phyloP scores from a whole-genome alignment of 176 grass and related monocot genomes.

The Ensete glaucum region DNA sequence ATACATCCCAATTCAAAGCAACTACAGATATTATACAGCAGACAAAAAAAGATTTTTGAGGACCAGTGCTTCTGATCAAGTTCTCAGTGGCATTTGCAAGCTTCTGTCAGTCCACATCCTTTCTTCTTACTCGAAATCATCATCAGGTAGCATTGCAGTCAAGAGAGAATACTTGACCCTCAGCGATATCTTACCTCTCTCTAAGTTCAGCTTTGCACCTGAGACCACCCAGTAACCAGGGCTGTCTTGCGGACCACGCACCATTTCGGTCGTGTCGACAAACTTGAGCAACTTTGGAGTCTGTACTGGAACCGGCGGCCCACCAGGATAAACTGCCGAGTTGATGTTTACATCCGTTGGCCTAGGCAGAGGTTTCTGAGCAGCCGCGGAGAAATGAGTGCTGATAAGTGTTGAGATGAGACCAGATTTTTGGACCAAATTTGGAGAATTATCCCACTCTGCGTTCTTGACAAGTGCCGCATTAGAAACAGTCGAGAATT shows the following conservation, averaged over 20 bases:
- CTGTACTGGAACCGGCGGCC: conserved; percentile 71
- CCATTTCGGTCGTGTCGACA: conserved; percentile 76
- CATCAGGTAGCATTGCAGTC: conserved; percentile 56
- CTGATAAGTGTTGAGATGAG: conserved; percentile 91
- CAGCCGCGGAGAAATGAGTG: conserved; percentile 72
- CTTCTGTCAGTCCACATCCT: neutral
- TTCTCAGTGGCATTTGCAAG: neutral
- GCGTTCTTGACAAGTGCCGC: conserved; percentile 30
- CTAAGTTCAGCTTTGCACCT: conserved; percentile 73
- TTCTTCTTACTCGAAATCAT: conserved; percentile 22
- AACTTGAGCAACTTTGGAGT: conserved; percentile 77
- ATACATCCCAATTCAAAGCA: neutral
- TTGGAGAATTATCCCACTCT: conserved; percentile 84
- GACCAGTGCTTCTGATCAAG: neutral
- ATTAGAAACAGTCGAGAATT: conserved; percentile 60
- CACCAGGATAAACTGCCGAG: conserved; percentile 81
- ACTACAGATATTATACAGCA: neutral
- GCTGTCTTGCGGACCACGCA: conserved; percentile 68
- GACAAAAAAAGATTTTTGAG: neutral
- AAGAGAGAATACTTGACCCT: conserved; percentile 70
- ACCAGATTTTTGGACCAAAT: conserved; percentile 82
- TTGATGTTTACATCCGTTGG: conserved; percentile 78
- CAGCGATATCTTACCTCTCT: conserved; percentile 81
- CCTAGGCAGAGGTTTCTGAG: conserved; percentile 54
- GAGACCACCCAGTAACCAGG: conserved; percentile 95